Conservation (phyloP, 148 eudicot species). For the Limonium bicolor region DNA sequence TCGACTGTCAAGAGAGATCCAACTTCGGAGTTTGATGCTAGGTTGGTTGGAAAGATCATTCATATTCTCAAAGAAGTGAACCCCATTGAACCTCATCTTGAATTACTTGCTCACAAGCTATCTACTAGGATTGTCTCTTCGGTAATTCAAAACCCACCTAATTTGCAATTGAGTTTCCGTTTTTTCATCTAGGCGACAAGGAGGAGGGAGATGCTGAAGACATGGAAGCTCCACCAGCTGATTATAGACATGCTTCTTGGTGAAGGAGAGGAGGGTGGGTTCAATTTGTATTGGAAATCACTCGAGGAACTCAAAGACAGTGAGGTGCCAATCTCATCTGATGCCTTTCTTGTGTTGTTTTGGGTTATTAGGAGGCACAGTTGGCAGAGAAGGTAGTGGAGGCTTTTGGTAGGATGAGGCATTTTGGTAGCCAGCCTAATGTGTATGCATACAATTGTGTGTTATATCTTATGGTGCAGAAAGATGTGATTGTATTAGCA, state of each 20-base stretch:
- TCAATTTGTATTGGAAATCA: constrained; percentile 46
- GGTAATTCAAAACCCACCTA: constrained; percentile 16
- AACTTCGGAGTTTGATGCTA: too few species aligned
- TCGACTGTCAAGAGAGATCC: too few species aligned
- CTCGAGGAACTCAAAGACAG: constrained; percentile 35
- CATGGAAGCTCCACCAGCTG: constrained; percentile 21
- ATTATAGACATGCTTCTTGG: constrained; percentile 22
- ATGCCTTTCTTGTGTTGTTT: constrained; percentile 49
- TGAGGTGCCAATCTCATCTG: constrained; percentile 18
- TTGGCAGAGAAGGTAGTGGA: constrained; percentile 52
- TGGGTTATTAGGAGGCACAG: constrained; percentile 31
- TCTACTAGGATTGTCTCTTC: constrained; percentile 16
- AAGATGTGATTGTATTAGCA: constrained; percentile 38
- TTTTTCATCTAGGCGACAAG: constrained; percentile 61
- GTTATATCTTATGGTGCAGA: constrained; percentile 41
- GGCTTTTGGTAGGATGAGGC: constrained; percentile 52
- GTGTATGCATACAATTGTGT: constrained; percentile 44
- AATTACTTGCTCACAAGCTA: constrained; percentile 16
- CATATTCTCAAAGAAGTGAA: constrained; percentile 13
- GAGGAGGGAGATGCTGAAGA: constrained; percentile 7
- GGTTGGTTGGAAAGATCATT: constrained; percentile 17
- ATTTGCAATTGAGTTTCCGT: constrained; percentile 34
- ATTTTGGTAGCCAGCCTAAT: constrained; percentile 45
- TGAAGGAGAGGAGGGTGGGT: constrained; percentile 15
- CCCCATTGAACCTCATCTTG: constrained; percentile 39